Base-by-base conservation (phyloP, 352 stramenopile species). In the Pythium rhizo-oryzae region DNA sequence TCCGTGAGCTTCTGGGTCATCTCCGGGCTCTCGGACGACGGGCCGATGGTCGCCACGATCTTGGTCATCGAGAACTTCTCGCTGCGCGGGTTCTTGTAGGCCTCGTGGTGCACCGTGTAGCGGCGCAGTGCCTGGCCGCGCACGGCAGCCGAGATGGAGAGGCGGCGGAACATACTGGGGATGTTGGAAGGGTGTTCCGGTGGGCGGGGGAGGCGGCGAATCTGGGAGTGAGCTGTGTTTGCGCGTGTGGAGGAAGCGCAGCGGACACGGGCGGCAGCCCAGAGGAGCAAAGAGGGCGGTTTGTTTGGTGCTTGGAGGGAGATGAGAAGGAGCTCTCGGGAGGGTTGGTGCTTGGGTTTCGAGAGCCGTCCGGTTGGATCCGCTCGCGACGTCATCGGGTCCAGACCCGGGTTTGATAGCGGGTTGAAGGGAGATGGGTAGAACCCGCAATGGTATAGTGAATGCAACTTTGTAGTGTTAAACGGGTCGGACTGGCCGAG, bases 1-100 rank as follows among this genome's bases (percentile, higher is more conserved):
- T 89, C 64, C 67, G 94, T 84, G 35, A 98, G 78, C 54, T 86
- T 79, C 71, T 97, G 87, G 55, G 83, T 79, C 78, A 91, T 95
- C 50, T 90, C 79, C 0, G 79, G 57, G 52, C 79, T 74, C 68
- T 95, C 85, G 12, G 88, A 95, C 54, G 89, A 82, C 21, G 96
- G 96, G 15, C 96, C 96, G 51, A 99, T 90, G 24, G 96, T 99
- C 67, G 82, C 96, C 37, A 98, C 91, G 70, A 99, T 98, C 82
- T 96, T 96, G 60, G 88, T 94, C 88, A 96, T 96, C 44, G 86
- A 94, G 70, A 94, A 96, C 74, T 92, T 91, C 61, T 85, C 79
- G 49, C 82, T 87, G 68, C 86, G 84, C 24, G 84, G 86, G 70
- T 94, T 92, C 67, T 87, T 86, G 78, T 92, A 94, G 33, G 75